Conservation (phyloP, 176 grass and related monocot genomes). For the Pharus latifolius region DNA sequence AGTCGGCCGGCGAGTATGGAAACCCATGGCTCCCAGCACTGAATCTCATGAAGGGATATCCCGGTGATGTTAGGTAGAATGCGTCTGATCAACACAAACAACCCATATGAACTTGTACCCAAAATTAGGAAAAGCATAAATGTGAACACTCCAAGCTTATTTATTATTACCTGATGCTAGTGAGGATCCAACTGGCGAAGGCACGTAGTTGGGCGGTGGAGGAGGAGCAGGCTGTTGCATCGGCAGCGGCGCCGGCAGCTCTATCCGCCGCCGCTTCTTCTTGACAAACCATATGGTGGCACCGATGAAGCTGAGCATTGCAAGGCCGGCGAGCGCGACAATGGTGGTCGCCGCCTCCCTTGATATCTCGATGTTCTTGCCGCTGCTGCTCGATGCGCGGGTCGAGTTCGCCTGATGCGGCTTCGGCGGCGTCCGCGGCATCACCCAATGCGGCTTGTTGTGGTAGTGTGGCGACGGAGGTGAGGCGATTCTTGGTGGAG, state of each 20-base stretch:
- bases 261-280: slow-evolving; percentile 48
- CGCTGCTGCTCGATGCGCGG: neutral
- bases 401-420: slow-evolving; percentile 25
- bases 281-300: slow-evolving; percentile 48
- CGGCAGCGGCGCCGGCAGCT: slow-evolving; percentile 1
- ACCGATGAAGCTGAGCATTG: slow-evolving; percentile 34
- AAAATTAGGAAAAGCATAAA: neutral
- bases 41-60: slow-evolving; percentile 52
- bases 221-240: slow-evolving; percentile 32
- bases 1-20: slow-evolving; percentile 47
- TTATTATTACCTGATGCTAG: slow-evolving; percentile 41
- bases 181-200: slow-evolving; percentile 41
- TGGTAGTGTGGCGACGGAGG: slow-evolving; percentile 17
- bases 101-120: slow-evolving; percentile 2
- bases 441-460: slow-evolving; percentile 9
- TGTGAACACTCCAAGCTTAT: neutral
- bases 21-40: slow-evolving; percentile 50
- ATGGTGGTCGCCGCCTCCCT: slow-evolving; percentile 44
- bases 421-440: neutral
- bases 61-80: slow-evolving; percentile 42
- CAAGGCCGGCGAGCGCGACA: slow-evolving; percentile 30
- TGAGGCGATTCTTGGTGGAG: slow-evolving; percentile 12
- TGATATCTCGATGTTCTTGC: slow-evolving; percentile 52
- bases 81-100: slow-evolving; percentile 29
- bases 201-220: slow-evolving; percentile 30